Percentiles rank a stretch among this genome's conserved stretches.
Conservation (phyloP, 2,329 filamentous ascomycete species). For the Lachnellula suecica region DNA sequence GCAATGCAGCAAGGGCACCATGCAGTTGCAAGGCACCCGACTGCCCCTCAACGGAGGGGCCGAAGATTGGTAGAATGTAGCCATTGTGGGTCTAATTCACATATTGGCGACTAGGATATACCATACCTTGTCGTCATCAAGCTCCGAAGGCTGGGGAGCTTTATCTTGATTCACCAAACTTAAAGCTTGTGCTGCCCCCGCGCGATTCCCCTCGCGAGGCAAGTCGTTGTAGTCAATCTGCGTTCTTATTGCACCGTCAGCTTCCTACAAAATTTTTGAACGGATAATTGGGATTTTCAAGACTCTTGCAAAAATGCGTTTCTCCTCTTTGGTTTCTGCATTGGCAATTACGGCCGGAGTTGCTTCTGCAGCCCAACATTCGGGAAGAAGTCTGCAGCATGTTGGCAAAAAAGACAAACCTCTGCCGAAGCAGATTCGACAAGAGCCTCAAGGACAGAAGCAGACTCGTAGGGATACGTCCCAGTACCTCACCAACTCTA, state of each 20-base stretch:
- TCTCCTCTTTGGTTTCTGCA: constrained; percentile 22
- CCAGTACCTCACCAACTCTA: constrained; percentile 26
- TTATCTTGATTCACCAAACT: background rate
- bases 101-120: background rate
- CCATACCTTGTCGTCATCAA: background rate
- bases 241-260: background rate
- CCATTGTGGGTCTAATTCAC: background rate
- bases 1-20: too few species aligned
- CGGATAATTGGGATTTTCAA: background rate
- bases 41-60: background rate
- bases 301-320: constrained; percentile 17
- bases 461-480: constrained; percentile 9
- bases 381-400: constrained; percentile 24
- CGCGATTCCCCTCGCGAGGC: background rate
- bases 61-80: background rate
- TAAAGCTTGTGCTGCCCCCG: background rate
- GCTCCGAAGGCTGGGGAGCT: background rate
- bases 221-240: background rate
- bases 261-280: background rate
- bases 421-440: constrained; percentile 10
- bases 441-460: constrained; percentile 8
- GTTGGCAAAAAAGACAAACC: constrained; percentile 21
- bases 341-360: constrained; percentile 17
- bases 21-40: background rate
- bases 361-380: constrained; percentile 18